Base-by-base conservation (phyloP, 805 yeast genomes). In the Schwanniomyces sp. region DNA sequence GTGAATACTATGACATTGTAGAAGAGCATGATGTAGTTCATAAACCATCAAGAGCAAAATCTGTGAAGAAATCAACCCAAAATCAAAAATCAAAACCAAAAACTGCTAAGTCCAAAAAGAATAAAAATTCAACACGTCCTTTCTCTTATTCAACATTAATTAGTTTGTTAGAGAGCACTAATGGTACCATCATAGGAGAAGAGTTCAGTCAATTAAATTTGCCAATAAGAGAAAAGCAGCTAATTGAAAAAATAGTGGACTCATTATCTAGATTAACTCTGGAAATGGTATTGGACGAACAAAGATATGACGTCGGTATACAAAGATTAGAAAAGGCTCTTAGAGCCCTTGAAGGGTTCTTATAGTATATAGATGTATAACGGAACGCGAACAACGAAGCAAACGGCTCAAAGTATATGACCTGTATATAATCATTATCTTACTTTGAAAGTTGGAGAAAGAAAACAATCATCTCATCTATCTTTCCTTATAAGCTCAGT, bases 271-370 rank as follows among this genome's bases (percentile, higher is more conserved):
- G 94, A 56, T 76, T 94, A 49, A 90, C 96, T 2, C 89, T 91
- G 45, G 97, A 91, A 60, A 90, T 94, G 88, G 86, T 91, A 45
- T 63, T 88, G 47, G 96, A 92, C 63, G 89, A 89, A 26, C 81
- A 80, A 26, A 81, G 94, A 58, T 85, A 86, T 48, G 84, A 83
- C 12, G 90, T 89, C 51, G 96, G 97, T 10, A 78, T 89, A 39
- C 76, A 80, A 52, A 74, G 98, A 53, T 71, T 92, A 56, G 87
- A 86, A 55, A 84, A 84, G 55, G 97, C 97, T 0, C 78, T 91
- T 48, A 74, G 86, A 46, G 95, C 91, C 0, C 72, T 92, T 43
- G 98, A 92, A 61, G 98, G 98, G 1, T 92, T 71, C 48, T 54
- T 70, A 56, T 70, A 55, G 53, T 32, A 2, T 11, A 29, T 29